phyloP scores from a whole-genome alignment of 768 basidiomycete species.

The Termitomyces sp. region DNA sequence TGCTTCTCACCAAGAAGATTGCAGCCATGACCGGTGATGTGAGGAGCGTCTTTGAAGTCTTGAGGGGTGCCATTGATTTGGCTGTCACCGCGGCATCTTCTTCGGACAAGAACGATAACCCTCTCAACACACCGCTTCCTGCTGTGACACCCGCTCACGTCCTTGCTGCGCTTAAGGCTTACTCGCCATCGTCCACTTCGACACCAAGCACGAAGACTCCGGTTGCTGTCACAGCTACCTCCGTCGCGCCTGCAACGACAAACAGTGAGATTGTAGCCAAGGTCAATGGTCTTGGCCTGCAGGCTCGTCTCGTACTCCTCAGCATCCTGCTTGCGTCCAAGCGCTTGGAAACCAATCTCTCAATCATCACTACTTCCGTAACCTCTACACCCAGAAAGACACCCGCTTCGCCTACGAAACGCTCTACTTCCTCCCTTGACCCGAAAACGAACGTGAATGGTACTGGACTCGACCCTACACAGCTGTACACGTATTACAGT shows the following conservation, averaged over 20 bases:
- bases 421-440: conserved; percentile 32
- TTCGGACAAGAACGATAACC: conserved; percentile 25
- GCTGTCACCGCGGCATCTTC: conserved; percentile 33
- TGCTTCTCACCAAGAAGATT: conserved; percentile 73
- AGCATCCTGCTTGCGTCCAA: conserved; percentile 59
- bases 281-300: conserved; percentile 65
- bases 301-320: conserved; percentile 67
- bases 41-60: conserved; percentile 72
- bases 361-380: conserved; percentile 36
- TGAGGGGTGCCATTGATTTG: conserved; percentile 74
- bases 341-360: conserved; percentile 53
- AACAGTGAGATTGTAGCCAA: conserved; percentile 65
- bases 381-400: conserved; percentile 31
- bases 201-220: conserved; percentile 17
- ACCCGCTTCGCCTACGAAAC: conserved; percentile 46
- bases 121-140: conserved; percentile 29
- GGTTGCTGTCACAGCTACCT: conserved; percentile 16
- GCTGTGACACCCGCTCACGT: conserved; percentile 65
- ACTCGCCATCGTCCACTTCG: conserved; percentile 41
- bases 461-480: conserved; percentile 49
- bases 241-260: conserved; percentile 17
- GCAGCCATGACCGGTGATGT: conserved; percentile 84
- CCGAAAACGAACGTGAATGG: conserved; percentile 18
- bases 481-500: conserved; percentile 62
- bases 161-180: conserved; percentile 69